These are phyloP conservation scores for Amanita polypyramis DNA, from an alignment of 768 basidiomycete species.

Conservation along the genomic window DNA sequence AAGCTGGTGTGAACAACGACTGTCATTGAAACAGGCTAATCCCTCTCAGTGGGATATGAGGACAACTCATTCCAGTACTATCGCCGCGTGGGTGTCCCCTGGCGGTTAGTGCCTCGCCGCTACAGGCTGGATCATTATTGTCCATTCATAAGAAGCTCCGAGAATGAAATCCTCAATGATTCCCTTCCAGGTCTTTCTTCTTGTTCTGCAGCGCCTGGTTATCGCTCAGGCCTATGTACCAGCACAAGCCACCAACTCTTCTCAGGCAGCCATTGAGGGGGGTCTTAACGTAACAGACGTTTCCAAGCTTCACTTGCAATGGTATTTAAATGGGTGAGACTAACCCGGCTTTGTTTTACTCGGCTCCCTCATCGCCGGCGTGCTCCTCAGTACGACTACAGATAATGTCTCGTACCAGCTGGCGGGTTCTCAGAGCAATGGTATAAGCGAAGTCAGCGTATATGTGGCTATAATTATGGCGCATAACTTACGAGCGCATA, in stretches of 20 bases:
- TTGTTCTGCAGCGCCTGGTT: constrained; percentile 12
- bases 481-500: constrained; percentile 5
- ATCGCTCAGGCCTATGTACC: constrained; percentile 49
- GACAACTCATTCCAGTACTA: background rate
- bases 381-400: constrained; percentile 30
- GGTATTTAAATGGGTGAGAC: constrained; percentile 44
- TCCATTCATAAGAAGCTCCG: constrained; percentile 1
- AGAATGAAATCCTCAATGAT: constrained; percentile 3
- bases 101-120: background rate
- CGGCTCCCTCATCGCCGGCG: constrained; percentile 3
- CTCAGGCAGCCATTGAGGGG: constrained; percentile 28
- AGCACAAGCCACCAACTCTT: constrained; percentile 61
- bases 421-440: constrained; percentile 35
- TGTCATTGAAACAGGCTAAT: too few relatives aligned
- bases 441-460: constrained; percentile 40
- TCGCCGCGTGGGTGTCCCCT: constrained; percentile 1
- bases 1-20: too few relatives aligned
- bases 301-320: constrained; percentile 49
- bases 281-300: constrained; percentile 44
- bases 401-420: constrained; percentile 54
- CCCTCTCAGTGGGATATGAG: too few relatives aligned
- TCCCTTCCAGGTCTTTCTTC: constrained; percentile 1
- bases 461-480: background rate
- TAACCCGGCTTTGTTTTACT: background rate
- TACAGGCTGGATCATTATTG: background rate